phyloP scores from a whole-genome alignment of 192 early-diverging fungal species.

The Entophlyctis luteolus region DNA sequence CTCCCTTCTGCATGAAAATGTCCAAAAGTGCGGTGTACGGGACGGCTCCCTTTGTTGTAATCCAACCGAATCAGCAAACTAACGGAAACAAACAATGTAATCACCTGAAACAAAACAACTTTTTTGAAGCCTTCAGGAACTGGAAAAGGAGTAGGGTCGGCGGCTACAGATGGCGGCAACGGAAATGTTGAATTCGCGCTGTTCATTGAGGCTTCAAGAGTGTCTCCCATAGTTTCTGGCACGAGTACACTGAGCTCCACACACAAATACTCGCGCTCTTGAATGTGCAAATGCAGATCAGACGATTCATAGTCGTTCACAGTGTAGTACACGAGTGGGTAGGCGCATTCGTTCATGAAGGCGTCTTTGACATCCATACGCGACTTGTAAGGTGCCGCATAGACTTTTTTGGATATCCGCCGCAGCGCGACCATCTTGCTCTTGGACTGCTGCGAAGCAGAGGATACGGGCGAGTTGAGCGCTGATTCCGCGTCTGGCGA shows the following conservation, averaged over 20 bases:
- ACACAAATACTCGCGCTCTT: constrained; percentile 82
- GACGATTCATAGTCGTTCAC: constrained; percentile 89
- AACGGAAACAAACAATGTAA: not conserved
- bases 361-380: constrained; percentile 85
- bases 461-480: not conserved
- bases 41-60: constrained; percentile 73
- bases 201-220: not conserved
- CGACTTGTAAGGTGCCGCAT: constrained; percentile 85
- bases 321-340: constrained; percentile 87
- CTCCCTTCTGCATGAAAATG: constrained; percentile 74
- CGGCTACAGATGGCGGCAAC: constrained; percentile 31
- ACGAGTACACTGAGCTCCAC: constrained; percentile 81
- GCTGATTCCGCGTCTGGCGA: constrained; percentile 2
- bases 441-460: constrained; percentile 31
- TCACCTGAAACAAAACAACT: constrained; percentile 63
- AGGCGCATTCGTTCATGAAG: constrained; percentile 82
- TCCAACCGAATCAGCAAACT: not conserved
- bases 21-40: constrained; percentile 77
- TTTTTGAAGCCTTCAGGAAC: constrained; percentile 59
- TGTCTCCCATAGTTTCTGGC: constrained; percentile 42
- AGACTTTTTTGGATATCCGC: constrained; percentile 74
- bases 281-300: constrained; percentile 82
- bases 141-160: constrained; percentile 49
- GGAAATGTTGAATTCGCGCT: constrained; percentile 22
- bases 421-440: constrained; percentile 71